phyloP scores from a whole-genome alignment of 805 yeast genomes.

The Wickerhamiella nectarea region DNA sequence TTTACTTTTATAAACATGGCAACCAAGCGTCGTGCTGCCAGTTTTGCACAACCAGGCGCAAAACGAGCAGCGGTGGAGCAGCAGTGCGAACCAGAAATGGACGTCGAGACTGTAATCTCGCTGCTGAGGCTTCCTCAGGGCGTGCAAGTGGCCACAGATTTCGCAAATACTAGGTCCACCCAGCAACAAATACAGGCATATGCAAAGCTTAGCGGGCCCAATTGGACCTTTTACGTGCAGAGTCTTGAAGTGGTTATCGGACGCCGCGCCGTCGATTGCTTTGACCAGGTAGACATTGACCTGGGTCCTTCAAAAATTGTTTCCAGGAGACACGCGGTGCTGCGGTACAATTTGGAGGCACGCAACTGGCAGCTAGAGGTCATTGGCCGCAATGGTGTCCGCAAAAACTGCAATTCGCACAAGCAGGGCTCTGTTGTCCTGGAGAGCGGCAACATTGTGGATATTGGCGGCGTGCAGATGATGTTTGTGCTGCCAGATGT shows the following conservation, averaged over 20 bases:
- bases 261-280: constrained; percentile 45
- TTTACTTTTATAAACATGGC: constrained; percentile 10
- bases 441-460: constrained; percentile 79
- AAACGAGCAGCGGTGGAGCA: neutral
- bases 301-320: constrained; percentile 97
- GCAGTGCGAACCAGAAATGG: constrained; percentile 4
- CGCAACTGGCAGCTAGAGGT: constrained; percentile 80
- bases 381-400: constrained; percentile 84
- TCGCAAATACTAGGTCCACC: constrained; percentile 57
- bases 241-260: constrained; percentile 66
- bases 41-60: constrained; percentile 1
- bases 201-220: constrained; percentile 83
- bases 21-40: constrained; percentile 7
- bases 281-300: constrained; percentile 38
- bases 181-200: constrained; percentile 85
- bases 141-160: constrained; percentile 60
- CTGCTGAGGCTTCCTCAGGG: constrained; percentile 53
- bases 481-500: constrained; percentile 94
- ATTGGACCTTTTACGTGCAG: constrained; percentile 92
- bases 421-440: constrained; percentile 33
- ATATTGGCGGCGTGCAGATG: constrained; percentile 97
- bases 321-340: constrained; percentile 76
- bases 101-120: constrained; percentile 39
- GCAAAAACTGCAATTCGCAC: constrained; percentile 56
- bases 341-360: constrained; percentile 57